phyloP scores from a whole-genome alignment of 225 moss, liverwort and hornwort genomes.

The Pseudisothecium myosuroides region DNA sequence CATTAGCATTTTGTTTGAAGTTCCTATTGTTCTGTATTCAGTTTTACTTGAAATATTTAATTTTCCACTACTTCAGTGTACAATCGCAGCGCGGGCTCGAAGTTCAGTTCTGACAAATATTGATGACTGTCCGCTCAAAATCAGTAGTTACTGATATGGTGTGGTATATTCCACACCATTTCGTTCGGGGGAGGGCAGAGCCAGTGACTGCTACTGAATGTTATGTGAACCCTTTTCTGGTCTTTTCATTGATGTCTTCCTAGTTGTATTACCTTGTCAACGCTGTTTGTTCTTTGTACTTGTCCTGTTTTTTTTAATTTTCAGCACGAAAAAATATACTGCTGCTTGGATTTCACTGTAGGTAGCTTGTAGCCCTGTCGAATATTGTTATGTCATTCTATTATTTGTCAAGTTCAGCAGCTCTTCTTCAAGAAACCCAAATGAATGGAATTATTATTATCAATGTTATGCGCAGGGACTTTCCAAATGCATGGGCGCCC shows the following conservation, averaged over 20 bases:
- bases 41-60: no score
- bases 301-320: background rate
- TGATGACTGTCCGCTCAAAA: no score
- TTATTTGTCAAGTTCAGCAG: background rate
- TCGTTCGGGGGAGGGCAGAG: no score
- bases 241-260: background rate
- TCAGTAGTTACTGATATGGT: no score
- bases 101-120: no score
- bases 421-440: background rate
- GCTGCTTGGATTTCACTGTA: background rate
- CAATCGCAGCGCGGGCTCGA: no score
- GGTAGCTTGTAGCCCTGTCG: background rate
- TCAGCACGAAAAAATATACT: background rate
- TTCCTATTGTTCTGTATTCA: no score
- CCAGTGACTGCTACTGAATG: no score
- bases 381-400: background rate
- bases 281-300: background rate
- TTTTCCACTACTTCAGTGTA: no score
- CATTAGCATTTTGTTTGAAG: no score
- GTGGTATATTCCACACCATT: no score
- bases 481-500: slow-evolving; percentile 35
- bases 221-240: background rate
- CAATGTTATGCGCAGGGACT: slow-evolving; percentile 14
- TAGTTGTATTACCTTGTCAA: background rate
- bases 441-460: background rate